These are phyloP conservation scores for Didymella pinodella DNA, from an alignment of 2,329 filamentous ascomycete genomes.

Conservation along the genomic window DNA sequence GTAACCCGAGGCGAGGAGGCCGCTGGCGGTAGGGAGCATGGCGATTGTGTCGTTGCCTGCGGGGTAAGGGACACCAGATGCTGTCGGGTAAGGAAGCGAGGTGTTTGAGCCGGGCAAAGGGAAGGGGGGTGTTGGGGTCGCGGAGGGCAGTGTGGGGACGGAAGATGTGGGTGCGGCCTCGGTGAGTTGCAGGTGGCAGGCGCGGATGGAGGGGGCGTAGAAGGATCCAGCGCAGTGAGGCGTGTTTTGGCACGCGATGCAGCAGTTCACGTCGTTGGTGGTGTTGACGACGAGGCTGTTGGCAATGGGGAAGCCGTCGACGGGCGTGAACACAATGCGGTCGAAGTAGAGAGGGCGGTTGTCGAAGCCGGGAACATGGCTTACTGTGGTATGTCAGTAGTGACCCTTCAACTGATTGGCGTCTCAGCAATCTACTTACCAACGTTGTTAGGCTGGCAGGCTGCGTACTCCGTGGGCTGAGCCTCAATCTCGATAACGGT, in stretches of 20 bases:
- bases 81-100: slow-evolving; percentile 5
- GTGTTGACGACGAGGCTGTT: slow-evolving; percentile 32
- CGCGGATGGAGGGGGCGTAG: slow-evolving; percentile 26
- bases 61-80: slow-evolving; percentile 12
- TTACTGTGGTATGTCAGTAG: slow-evolving; percentile 24
- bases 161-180: slow-evolving; percentile 20
- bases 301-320: slow-evolving; percentile 32
- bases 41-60: slow-evolving; percentile 10
- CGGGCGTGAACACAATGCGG: slow-evolving; percentile 31
- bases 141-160: slow-evolving; percentile 6
- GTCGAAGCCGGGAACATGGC: slow-evolving; percentile 27
- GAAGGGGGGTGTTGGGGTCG: slow-evolving; percentile 9
- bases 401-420: not conserved
- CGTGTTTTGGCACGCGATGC: slow-evolving; percentile 38
- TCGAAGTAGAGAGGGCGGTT: slow-evolving; percentile 30
- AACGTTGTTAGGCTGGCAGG: slow-evolving; percentile 37
- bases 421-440: slow-evolving; percentile 23
- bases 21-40: slow-evolving; percentile 13
- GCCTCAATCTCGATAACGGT: slow-evolving; percentile 26
- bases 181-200: slow-evolving; percentile 39
- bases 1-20: not conserved
- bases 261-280: slow-evolving; percentile 27
- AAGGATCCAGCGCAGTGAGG: slow-evolving; percentile 38
- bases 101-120: slow-evolving; percentile 15
- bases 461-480: slow-evolving; percentile 30